Conservation (phyloP, 2,329 filamentous ascomycete species). For the Phoma sp. region DNA sequence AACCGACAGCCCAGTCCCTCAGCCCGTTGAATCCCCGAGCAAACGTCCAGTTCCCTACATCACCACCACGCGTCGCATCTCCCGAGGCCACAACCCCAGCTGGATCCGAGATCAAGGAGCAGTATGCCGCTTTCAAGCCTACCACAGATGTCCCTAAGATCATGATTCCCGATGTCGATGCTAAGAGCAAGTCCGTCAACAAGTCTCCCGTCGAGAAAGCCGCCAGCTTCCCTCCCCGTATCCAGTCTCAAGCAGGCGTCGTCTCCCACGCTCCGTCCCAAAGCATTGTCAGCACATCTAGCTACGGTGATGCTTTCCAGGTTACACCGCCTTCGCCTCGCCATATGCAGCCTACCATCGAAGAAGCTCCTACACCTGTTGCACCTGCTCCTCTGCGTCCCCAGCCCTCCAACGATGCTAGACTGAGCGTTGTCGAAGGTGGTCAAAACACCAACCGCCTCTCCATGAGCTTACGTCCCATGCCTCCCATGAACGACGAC, state of each 20-base stretch:
- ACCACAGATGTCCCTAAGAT: slow-evolving; percentile 35
- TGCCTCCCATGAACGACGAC: slow-evolving; percentile 75
- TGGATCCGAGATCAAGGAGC: slow-evolving; percentile 27
- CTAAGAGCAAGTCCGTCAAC: slow-evolving; percentile 30
- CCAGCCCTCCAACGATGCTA: slow-evolving; percentile 19
- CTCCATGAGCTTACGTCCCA: slow-evolving; percentile 73
- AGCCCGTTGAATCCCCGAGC: slow-evolving; percentile 41
- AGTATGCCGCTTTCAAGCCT: slow-evolving; percentile 47
- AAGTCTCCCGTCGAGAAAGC: slow-evolving; percentile 33
- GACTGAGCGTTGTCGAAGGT: slow-evolving; percentile 40
- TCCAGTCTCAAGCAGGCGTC: slow-evolving; percentile 47
- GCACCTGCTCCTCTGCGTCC: slow-evolving; percentile 40
- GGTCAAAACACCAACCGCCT: slow-evolving; percentile 55
- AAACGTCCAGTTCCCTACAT: slow-evolving; percentile 20
- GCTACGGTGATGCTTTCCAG: slow-evolving; percentile 62
- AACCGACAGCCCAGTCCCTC: slow-evolving; percentile 32
- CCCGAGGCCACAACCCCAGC: not conserved
- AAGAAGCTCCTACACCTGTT: slow-evolving; percentile 26
- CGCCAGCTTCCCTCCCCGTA: slow-evolving; percentile 29
- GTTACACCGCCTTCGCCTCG: slow-evolving; percentile 53
- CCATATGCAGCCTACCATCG: slow-evolving; percentile 24
- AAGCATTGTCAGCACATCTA: slow-evolving; percentile 57
- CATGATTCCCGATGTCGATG: slow-evolving; percentile 26
- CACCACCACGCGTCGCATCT: slow-evolving; percentile 16
- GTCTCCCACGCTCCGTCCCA: slow-evolving; percentile 41